Percentiles rank a stretch among this genome's conserved stretches.
phyloP scores from a whole-genome alignment of 192 early-diverging fungal genomes.

The Backusella australiensis region DNA sequence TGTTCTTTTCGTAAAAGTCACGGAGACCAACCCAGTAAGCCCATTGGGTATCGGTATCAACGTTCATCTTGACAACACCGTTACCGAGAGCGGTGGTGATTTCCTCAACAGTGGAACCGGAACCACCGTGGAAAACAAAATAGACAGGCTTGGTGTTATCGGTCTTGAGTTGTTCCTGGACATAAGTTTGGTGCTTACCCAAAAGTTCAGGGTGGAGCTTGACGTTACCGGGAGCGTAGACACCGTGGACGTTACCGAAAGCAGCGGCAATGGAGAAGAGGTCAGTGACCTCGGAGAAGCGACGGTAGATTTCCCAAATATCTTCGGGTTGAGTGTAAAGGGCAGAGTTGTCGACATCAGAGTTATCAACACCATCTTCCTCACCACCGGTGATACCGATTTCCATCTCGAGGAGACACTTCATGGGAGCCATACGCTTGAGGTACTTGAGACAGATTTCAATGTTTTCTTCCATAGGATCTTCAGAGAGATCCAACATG shows the following conservation, averaged over 20 bases:
- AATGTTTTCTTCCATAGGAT: constrained; percentile 94
- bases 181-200: constrained; percentile 84
- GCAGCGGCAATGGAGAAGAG: constrained; percentile 91
- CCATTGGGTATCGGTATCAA: constrained; percentile 98
- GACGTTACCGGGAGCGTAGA: constrained; percentile 96
- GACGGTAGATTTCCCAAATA: constrained; percentile 92
- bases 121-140: constrained; percentile 99
- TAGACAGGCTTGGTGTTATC: constrained; percentile 76
- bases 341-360: constrained; percentile 82
- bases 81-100: constrained; percentile 31
- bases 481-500: constrained; percentile 97
- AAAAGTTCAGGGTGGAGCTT: constrained; percentile 91
- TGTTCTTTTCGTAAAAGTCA: constrained; percentile 85
- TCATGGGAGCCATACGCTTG: constrained; percentile 86
- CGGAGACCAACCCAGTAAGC: constrained; percentile 89
- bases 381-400: constrained; percentile 98
- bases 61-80: constrained; percentile 98
- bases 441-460: constrained; percentile 87
- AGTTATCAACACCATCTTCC: constrained; percentile 98
- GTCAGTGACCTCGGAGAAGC: constrained; percentile 80
- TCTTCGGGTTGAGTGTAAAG: constrained; percentile 97
- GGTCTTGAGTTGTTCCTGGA: constrained; percentile 63
- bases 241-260: constrained; percentile 57
- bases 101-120: constrained; percentile 53
- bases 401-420: constrained; percentile 95